Conservation (phyloP, 1,284 basidiomycete genomes). For the Trametes versicolor region DNA sequence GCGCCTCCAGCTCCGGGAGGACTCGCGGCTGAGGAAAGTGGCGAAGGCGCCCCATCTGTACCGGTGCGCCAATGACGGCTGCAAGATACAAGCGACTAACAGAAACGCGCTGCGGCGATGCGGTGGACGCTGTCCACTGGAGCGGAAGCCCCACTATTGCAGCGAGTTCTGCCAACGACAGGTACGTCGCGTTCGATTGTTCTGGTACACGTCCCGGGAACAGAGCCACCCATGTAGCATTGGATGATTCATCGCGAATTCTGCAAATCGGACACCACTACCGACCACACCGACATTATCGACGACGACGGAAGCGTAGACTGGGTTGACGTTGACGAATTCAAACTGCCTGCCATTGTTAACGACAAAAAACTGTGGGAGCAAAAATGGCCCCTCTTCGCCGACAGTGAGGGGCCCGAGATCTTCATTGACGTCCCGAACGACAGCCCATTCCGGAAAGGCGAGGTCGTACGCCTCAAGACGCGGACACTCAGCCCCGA, state of each 20-base stretch:
- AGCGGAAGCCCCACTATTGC: slow-evolving; percentile 26
- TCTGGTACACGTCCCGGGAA: no score
- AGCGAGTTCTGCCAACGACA: slow-evolving; percentile 18
- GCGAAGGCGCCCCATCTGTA: slow-evolving; percentile 16
- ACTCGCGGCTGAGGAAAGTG: slow-evolving; percentile 4
- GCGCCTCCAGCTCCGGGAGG: slow-evolving; percentile 2
- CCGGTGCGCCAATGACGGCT: slow-evolving; percentile 21
- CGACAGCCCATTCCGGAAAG: not conserved
- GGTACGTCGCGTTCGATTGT: no score
- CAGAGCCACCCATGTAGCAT: slow-evolving; percentile 1
- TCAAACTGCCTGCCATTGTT: not conserved
- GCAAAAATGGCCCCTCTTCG: not conserved
- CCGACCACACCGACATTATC: not conserved
- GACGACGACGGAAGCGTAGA: not conserved
- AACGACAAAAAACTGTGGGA: not conserved
- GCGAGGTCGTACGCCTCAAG: not conserved
- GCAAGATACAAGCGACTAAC: slow-evolving; percentile 15
- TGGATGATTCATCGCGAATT: slow-evolving; percentile 6
- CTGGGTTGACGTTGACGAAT: not conserved
- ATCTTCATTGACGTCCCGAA: not conserved
- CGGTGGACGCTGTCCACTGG: slow-evolving; percentile 10
- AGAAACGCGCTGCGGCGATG: slow-evolving; percentile 16
- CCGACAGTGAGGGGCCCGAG: not conserved
- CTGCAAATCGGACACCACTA: not conserved
- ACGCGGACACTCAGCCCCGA: not conserved